Conservation (phyloP, 2,329 filamentous ascomycete genomes). For the Rachicladosporium sp. region DNA sequence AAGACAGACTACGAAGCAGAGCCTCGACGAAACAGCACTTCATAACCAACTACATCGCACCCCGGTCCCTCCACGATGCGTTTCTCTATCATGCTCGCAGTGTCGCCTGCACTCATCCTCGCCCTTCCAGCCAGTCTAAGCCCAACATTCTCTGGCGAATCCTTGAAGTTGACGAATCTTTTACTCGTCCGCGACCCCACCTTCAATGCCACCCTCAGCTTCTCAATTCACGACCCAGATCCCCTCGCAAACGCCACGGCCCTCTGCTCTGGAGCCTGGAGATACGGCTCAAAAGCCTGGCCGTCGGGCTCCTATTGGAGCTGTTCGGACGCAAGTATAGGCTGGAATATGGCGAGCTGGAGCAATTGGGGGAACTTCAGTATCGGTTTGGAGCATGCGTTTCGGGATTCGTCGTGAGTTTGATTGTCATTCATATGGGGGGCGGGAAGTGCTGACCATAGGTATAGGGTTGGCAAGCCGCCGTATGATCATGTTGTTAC, state of each 20-base stretch:
- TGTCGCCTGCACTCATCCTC: neutral
- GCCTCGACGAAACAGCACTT: neutral
- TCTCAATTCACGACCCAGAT: constrained; percentile 19
- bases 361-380: constrained; percentile 12
- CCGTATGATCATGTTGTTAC: constrained; percentile 18
- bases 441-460: no score
- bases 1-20: neutral
- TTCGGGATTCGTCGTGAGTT: constrained; percentile 18
- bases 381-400: constrained; percentile 16
- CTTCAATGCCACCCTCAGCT: constrained; percentile 15
- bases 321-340: constrained; percentile 14
- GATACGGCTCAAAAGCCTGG: constrained; percentile 9
- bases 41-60: neutral
- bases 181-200: constrained; percentile 8
- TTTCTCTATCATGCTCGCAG: neutral
- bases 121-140: no score
- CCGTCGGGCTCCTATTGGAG: constrained; percentile 12
- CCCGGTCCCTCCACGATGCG: constrained; percentile 2
- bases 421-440: neutral
- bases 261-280: constrained; percentile 15
- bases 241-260: constrained; percentile 15
- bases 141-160: constrained; percentile 4
- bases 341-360: constrained; percentile 15
- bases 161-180: constrained; percentile 12
- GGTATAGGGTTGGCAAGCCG: constrained; percentile 16